Percentiles rank a stretch among this genome's conserved stretches.
phyloP scores from a whole-genome alignment of 1,284 basidiomycete species.

The Puccinia triticina region DNA sequence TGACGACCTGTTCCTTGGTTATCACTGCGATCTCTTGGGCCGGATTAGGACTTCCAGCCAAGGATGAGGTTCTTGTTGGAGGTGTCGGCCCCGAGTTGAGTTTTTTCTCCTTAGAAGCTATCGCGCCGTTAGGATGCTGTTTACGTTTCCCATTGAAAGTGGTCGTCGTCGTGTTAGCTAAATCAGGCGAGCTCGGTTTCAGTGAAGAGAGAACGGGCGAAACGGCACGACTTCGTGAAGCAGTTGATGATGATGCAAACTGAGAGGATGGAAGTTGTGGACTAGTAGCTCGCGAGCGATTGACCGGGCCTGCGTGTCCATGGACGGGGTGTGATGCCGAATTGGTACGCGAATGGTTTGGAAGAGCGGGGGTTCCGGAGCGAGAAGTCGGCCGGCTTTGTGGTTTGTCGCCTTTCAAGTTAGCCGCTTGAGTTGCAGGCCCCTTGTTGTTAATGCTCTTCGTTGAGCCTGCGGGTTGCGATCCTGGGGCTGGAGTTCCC shows the following conservation, averaged over 20 bases:
- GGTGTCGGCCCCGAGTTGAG: slow-evolving; percentile 25
- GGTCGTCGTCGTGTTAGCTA: neutral
- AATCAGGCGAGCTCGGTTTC: slow-evolving; percentile 5
- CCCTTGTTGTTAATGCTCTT: slow-evolving; percentile 17
- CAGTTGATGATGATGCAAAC: slow-evolving; percentile 16
- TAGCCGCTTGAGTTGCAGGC: slow-evolving; percentile 14
- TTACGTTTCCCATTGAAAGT: slow-evolving; percentile 38
- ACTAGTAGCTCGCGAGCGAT: slow-evolving; percentile 43
- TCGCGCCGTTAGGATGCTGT: slow-evolving; percentile 23
- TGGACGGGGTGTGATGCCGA: slow-evolving; percentile 23
- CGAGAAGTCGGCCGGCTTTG: slow-evolving; percentile 44
- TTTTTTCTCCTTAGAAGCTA: slow-evolving; percentile 39
- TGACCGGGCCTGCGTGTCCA: neutral
- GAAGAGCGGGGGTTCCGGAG: slow-evolving; percentile 34
- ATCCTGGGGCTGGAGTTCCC: slow-evolving; percentile 46
- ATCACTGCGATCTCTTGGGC: slow-evolving; percentile 11
- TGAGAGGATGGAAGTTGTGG: slow-evolving; percentile 33
- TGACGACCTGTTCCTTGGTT: slow-evolving; percentile 33
- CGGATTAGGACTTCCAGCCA: neutral
- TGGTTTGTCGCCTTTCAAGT: slow-evolving; percentile 33
- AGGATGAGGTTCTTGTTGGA: neutral
- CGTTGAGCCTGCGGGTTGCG: slow-evolving; percentile 3
- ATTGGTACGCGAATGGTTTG: slow-evolving; percentile 33
- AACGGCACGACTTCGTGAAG: slow-evolving; percentile 27
- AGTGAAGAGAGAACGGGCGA: slow-evolving; percentile 25